phyloP scores from a whole-genome alignment of 148 eudicot genomes.

The Rhododendron simsii region DNA sequence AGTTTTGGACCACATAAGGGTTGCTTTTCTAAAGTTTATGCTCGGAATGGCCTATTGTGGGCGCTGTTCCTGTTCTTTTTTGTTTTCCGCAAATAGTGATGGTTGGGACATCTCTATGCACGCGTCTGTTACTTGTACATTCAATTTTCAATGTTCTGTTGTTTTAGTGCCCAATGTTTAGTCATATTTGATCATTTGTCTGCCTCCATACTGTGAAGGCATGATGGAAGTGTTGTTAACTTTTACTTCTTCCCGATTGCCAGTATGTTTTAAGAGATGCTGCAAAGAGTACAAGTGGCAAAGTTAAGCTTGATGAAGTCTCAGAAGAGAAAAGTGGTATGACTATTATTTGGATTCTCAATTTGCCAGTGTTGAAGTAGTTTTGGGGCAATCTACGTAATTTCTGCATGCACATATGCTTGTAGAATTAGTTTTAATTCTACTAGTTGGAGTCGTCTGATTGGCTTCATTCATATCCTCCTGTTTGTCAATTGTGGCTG shows the following conservation, averaged over 20 bases:
- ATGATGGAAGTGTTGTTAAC: background rate
- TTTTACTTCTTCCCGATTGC: background rate
- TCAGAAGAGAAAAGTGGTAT: constrained; percentile 51
- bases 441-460: background rate
- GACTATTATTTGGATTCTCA: constrained; percentile 11
- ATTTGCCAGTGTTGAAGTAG: background rate
- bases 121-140: background rate
- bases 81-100: background rate
- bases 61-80: background rate
- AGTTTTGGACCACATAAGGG: background rate
- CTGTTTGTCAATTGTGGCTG: background rate
- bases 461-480: background rate
- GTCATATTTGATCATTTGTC: background rate
- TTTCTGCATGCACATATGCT: background rate
- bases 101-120: background rate
- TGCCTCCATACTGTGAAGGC: background rate
- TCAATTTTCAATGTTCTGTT: background rate
- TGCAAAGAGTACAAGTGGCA: constrained; percentile 57
- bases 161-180: background rate
- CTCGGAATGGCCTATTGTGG: background rate
- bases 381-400: background rate
- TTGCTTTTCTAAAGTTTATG: constrained; percentile 2
- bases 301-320: constrained; percentile 55
- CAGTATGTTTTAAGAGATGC: constrained; percentile 73
- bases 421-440: background rate